Base-by-base conservation (phyloP, 441 rosid genomes). In the Mallotus japonicus region DNA sequence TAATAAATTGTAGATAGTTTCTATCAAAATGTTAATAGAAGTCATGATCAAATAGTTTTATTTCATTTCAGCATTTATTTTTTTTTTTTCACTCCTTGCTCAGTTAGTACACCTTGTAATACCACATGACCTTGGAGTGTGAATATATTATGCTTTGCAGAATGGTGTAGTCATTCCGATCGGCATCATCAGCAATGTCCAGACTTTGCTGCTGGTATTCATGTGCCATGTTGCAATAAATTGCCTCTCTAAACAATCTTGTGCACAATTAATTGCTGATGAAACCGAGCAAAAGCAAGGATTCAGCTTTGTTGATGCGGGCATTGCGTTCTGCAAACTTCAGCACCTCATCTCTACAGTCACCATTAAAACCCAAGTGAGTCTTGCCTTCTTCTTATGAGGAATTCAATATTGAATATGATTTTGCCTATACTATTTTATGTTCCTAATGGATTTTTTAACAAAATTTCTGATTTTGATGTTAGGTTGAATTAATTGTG, bases 321-420 rank as follows among this genome's bases (percentile, higher is more conserved):
- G 88, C 78, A 92, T 88, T 83, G 91, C 92, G 7, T 96, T 92
- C 82, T 89, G 97, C 93, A 96, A 92, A 84, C 91, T 93, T 84
- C 99, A 93, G 80, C 96, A 93, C 77, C 90, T 96, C 59, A 85
- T 86, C 77, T 80, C 86, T 79, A 76, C 87, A 28, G 78, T 85
- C 53, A 82, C 89, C 72, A 75, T 90, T 55, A 88, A 96, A 85
- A 76, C 86, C 72, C 98, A 93, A 81, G 98, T 93, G 77, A 85
- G 87, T 81, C 53, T 68, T 51, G 62, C 62, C 63, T 79, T 73
- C 3, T 47, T 54, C 51, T 40, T n/a, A 13, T 20, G 61, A 57
- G 20, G 32, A 56, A 71, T 57, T 40, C 34, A 20, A 34, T 49
- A 44, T 49, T 74, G 60, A 56, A 54, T 73, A 46, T 42, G 61